Percentiles rank a stretch among this genome's conserved stretches.
These are phyloP conservation scores for Eutrema yunnanense DNA, from an alignment of 345 rosid genomes.

Conservation along the genomic window DNA sequence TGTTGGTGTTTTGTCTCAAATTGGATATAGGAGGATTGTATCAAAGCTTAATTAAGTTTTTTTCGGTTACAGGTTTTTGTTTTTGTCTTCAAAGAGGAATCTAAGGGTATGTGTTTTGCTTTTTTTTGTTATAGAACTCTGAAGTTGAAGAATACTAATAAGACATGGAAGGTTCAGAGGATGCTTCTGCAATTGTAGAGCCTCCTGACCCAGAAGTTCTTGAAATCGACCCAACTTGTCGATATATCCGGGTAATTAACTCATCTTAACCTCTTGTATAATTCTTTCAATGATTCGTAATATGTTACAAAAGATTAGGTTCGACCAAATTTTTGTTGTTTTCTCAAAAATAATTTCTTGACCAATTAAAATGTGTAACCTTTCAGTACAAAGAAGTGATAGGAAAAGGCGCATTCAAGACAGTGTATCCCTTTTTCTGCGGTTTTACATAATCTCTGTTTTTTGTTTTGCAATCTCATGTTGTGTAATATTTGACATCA, in stretches of 20 bases:
- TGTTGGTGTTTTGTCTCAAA: background rate
- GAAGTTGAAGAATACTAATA: background rate
- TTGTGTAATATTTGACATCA: too few species aligned
- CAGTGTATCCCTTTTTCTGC: slow-evolving; percentile 49
- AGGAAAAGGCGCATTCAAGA: slow-evolving; percentile 81
- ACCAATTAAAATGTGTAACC: background rate
- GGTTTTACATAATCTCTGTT: background rate
- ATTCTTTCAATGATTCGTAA: background rate
- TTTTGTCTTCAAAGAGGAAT: background rate
- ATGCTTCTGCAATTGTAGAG: slow-evolving; percentile 36
- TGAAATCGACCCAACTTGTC: slow-evolving; percentile 61
- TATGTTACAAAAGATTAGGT: background rate
- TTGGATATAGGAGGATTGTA: background rate
- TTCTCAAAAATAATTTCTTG: too few species aligned
- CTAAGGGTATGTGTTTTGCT: background rate
- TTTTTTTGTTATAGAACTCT: background rate
- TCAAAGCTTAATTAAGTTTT: background rate
- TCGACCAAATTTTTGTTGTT: background rate
- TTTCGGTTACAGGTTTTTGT: background rate
- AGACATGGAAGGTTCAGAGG: slow-evolving; percentile 37
- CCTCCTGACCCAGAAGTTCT: slow-evolving; percentile 62
- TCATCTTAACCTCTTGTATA: background rate
- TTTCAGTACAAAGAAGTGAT: slow-evolving; percentile 65
- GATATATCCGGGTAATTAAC: slow-evolving; percentile 48
- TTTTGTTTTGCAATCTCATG: too few species aligned